Evolutionary conservation across 1,284 basidiomycete genomes (phyloP), one percentile per base, ranked within the genome.

Genomic region (Ganoderma sinense): DNA sequence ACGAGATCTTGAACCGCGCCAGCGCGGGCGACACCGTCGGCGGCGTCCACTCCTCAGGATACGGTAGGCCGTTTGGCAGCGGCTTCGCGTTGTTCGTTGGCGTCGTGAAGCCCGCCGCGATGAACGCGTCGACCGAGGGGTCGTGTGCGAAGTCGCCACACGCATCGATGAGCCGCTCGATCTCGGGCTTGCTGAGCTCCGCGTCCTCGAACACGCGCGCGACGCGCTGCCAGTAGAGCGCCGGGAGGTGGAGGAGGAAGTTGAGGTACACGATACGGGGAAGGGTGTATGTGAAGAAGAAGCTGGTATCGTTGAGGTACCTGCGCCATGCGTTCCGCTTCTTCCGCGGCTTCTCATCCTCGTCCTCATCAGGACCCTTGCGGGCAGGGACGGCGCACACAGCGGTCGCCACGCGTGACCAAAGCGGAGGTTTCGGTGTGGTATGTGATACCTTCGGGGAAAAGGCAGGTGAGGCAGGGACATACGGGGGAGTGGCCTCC

Each of bases 181-280:
- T 87, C 77, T 94, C 93, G 3, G 90, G 91, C 70, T 85, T 84
- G 76, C 91, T 92, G 62, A 94, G 85, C 68, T 94, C 90, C 0
- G 92, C 92, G 64, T 93, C 91, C 74, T 91, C 86, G 71, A 93
- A 94, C 20, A 93, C 86, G 62, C 87, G 84, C 4, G 90, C 86
- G 11, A 94, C 91, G 4, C 92, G 89, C 13, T 89, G 86, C 78
- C 92, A 94, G 77, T 94, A 94, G 73, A 93, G 82, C 0, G 89
- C 85, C 0, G 93, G 92, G 11, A 94, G 84, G 16, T 89, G 85
- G n/a, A 94, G 83, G 7, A 94, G 86, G 41, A 89, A 71, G 74
- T 88, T 84, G 48, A 92, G 84, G 76, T 93, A 94, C 0, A 88
- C 51, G 72, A 91, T 84, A 23, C 90, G 83, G 1, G 89, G 88